phyloP scores from a whole-genome alignment of 2,329 filamentous ascomycete species.

The Fusarium brachygibbosum region DNA sequence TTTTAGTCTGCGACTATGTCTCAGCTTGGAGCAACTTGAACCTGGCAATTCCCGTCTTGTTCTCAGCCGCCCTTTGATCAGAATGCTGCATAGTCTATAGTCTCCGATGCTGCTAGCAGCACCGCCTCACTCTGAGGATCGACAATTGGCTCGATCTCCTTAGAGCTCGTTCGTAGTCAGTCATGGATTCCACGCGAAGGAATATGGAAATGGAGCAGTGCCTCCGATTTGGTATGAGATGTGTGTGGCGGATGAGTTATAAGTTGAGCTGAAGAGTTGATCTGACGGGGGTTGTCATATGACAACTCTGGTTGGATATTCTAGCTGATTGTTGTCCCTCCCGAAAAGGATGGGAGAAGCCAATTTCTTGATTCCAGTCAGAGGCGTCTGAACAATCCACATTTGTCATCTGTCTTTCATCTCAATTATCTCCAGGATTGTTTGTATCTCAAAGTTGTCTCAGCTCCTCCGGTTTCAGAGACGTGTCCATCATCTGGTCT shows the following conservation, averaged over 20 bases:
- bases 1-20: constrained; percentile 20
- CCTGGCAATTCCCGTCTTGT: neutral
- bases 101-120: neutral
- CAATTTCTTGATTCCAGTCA: neutral
- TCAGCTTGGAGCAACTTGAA: constrained; percentile 16
- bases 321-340: neutral
- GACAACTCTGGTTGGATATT: neutral
- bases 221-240: neutral
- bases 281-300: neutral
- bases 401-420: neutral
- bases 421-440: neutral
- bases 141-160: neutral
- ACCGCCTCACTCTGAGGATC: neutral
- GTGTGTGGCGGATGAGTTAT: neutral
- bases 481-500: constrained; percentile 3
- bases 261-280: neutral
- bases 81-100: neutral
- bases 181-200: neutral
- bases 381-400: neutral
- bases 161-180: neutral
- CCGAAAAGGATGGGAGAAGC: neutral
- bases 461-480: neutral
- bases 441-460: constrained; percentile 10
- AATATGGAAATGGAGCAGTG: neutral
- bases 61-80: neutral